These are phyloP conservation scores for Yarrowia sp. DNA, from an alignment of 805 yeast genomes.

Conservation along the genomic window DNA sequence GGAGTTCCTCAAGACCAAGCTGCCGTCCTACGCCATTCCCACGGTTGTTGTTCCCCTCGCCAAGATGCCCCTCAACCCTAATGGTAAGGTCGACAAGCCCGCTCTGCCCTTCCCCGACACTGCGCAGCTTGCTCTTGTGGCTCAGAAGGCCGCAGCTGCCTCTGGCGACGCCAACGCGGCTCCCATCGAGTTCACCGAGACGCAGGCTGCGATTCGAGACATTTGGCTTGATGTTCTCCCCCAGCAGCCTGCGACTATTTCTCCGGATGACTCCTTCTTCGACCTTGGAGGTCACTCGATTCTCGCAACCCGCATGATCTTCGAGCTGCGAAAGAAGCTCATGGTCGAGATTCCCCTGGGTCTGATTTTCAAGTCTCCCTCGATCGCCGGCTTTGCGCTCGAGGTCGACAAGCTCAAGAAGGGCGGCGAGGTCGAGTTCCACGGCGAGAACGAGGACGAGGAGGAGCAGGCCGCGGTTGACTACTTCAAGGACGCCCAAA, in stretches of 20 bases:
- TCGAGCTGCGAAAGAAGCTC: constrained; percentile 76
- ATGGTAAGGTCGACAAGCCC: constrained; percentile 97
- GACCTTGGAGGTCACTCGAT: constrained; percentile 98
- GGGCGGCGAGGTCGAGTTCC: constrained; percentile 44
- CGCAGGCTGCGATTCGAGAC: constrained; percentile 69
- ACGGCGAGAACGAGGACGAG: constrained; percentile 34
- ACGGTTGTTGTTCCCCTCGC: constrained; percentile 83
- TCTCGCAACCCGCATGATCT: constrained; percentile 94
- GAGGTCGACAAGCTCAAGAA: constrained; percentile 61
- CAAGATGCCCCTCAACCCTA: constrained; percentile 90
- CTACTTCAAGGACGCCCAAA: constrained; percentile 74
- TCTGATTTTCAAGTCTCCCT: constrained; percentile 84
- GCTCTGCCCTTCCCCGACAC: constrained; percentile 92
- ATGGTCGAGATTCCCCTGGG: constrained; percentile 85
- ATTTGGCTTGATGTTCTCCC: constrained; percentile 87
- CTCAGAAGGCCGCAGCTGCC: constrained; percentile 45
- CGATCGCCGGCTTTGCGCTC: constrained; percentile 71
- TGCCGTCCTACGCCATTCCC: constrained; percentile 93
- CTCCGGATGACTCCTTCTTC: constrained; percentile 84
- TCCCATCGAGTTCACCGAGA: constrained; percentile 48
- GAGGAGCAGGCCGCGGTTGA: constrained; percentile 40
- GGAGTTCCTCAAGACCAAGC: constrained; percentile 76
- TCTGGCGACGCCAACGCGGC: constrained; percentile 44
- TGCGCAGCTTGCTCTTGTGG: constrained; percentile 76
- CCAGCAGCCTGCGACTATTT: constrained; percentile 71